Evolutionary conservation across 257 asterid genomes (phyloP).

Genomic region (Gardenia jasminoides): DNA sequence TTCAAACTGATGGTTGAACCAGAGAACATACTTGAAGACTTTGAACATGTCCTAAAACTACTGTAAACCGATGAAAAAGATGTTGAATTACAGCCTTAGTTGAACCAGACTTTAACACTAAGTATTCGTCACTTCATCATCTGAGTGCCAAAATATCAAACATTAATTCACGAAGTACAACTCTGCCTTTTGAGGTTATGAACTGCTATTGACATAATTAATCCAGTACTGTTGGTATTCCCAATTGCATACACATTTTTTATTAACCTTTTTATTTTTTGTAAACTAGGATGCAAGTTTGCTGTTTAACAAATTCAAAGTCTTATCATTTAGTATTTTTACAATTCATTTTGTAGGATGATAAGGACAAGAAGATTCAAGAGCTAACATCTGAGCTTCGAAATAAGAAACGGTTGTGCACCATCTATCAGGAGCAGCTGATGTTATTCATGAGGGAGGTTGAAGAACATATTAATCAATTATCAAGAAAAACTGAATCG

Average conservation of each 20-base stretch:
- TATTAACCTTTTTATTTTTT: too few species aligned
- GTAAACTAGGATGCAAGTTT: not conserved
- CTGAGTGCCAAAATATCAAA: too few species aligned
- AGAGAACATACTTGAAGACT: not conserved
- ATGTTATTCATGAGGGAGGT: not conserved
- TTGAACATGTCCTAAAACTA: not conserved
- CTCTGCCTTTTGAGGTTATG: not conserved
- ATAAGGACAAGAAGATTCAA: not conserved
- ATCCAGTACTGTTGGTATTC: too few species aligned
- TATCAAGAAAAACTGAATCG: not conserved
- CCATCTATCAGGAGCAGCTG: not conserved
- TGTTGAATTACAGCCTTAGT: too few species aligned
- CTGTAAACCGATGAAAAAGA: not conserved
- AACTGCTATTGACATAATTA: not conserved
- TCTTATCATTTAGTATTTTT: not conserved
- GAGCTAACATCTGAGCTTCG: not conserved
- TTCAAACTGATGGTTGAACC: not conserved
- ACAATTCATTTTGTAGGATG: not conserved
- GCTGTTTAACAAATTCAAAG: too few species aligned
- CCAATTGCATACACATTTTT: too few species aligned
- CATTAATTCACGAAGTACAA: too few species aligned
- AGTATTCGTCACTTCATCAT: too few species aligned
- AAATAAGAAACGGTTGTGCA: not conserved
- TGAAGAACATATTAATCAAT: not conserved
- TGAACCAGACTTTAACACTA: too few species aligned